Conservation (phyloP, 192 early-diverging fungal species). For the Funneliformis mosseae region DNA sequence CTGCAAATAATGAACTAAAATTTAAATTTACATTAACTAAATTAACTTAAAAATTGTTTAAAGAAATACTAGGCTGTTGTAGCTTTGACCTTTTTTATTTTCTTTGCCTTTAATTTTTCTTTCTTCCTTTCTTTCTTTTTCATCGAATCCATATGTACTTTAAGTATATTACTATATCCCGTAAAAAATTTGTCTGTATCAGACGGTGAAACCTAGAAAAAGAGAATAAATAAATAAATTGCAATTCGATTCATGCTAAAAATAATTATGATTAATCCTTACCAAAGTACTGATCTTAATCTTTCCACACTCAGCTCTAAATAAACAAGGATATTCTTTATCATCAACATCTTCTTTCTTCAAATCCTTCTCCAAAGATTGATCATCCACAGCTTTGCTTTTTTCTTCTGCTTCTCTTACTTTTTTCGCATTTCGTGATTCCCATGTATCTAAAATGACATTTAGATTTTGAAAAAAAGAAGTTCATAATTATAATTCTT, state of each 20-base stretch:
- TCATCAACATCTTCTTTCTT: slow-evolving; percentile 4
- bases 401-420: slow-evolving; percentile 25
- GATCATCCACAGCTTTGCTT: slow-evolving; percentile 19
- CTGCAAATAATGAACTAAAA: too few species aligned
- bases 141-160: slow-evolving; percentile 48
- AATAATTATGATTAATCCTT: slow-evolving; percentile 12
- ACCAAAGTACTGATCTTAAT: slow-evolving; percentile 50
- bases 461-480: background rate
- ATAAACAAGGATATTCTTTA: slow-evolving; percentile 45
- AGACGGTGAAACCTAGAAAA: slow-evolving; percentile 36
- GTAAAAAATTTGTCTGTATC: slow-evolving; percentile 47
- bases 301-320: slow-evolving; percentile 41
- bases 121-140: slow-evolving; percentile 58
- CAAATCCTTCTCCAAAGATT: slow-evolving; percentile 10
- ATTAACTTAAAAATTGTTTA: too few species aligned
- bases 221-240: background rate
- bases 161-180: slow-evolving; percentile 45
- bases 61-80: slow-evolving; percentile 2
- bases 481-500: slow-evolving; percentile 6
- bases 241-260: background rate
- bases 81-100: slow-evolving; percentile 19
- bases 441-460: slow-evolving; percentile 13
- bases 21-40: too few species aligned
- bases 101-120: slow-evolving; percentile 37
- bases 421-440: background rate